Conservation (phyloP, 2,329 filamentous ascomycete genomes). For the Incumbomyces delicatus region DNA sequence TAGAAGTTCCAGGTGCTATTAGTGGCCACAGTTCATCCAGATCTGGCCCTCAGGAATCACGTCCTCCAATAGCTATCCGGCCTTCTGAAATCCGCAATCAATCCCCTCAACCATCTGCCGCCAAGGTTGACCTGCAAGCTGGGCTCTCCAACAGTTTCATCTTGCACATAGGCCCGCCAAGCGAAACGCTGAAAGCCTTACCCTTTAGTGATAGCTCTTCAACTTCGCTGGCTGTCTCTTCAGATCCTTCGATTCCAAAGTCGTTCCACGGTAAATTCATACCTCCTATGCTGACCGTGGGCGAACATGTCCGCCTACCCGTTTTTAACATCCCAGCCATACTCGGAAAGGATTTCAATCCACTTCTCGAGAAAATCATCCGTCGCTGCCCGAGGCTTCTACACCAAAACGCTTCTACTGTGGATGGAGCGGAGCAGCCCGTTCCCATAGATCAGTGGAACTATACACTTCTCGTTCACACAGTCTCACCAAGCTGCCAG, state of each 20-base stretch:
- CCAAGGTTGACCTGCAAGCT: background rate
- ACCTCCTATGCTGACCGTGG: constrained; percentile 15
- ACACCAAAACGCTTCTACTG: too few species aligned
- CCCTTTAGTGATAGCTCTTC: background rate
- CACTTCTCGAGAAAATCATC: background rate
- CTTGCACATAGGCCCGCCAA: constrained; percentile 4
- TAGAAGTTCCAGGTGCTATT: constrained; percentile 3
- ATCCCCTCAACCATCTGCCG: background rate
- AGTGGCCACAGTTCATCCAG: background rate
- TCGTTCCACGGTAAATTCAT: constrained; percentile 1
- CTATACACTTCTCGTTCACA: constrained; percentile 13
- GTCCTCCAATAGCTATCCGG: constrained; percentile 2
- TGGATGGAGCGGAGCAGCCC: background rate
- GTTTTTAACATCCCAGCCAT: constrained; percentile 14
- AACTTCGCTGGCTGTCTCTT: background rate
- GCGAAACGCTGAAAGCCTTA: background rate
- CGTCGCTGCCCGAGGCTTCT: too few species aligned
- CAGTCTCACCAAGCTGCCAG: constrained; percentile 6
- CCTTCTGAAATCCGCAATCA: background rate
- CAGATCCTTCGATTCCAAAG: background rate
- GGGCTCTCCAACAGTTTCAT: background rate
- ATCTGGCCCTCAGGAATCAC: background rate
- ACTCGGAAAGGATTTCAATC: constrained; percentile 3
- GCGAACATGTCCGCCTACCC: constrained; percentile 12
- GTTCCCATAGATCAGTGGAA: background rate